Conservation (phyloP, 805 yeast species). For the Pichia californica region DNA sequence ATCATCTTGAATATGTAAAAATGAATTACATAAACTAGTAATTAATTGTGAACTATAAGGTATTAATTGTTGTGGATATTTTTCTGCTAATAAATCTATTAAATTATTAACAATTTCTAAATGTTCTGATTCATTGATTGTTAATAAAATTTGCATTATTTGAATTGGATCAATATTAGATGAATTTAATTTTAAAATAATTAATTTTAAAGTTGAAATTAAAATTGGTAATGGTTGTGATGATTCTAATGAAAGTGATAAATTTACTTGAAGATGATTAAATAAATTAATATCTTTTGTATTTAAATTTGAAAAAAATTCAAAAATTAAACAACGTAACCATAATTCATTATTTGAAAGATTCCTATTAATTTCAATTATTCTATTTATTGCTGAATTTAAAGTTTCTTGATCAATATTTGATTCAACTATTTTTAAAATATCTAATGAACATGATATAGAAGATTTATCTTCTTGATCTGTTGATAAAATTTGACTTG, state of each 20-base stretch:
- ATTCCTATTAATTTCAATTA: slow-evolving; percentile 1
- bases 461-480: background rate
- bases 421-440: slow-evolving; percentile 5
- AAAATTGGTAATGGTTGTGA: slow-evolving; percentile 36
- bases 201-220: slow-evolving; percentile 9
- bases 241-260: slow-evolving; percentile 1
- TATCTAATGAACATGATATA: slow-evolving; percentile 8
- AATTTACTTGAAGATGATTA: background rate
- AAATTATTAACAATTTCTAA: slow-evolving; percentile 79
- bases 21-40: slow-evolving; percentile 61
- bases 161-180: slow-evolving; percentile 9
- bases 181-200: slow-evolving; percentile 5
- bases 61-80: slow-evolving; percentile 75
- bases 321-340: slow-evolving; percentile 12
- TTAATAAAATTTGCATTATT: slow-evolving; percentile 69
- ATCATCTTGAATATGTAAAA: slow-evolving; percentile 48
- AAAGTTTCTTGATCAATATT: slow-evolving; percentile 2
- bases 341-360: slow-evolving; percentile 3
- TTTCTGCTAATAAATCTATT: slow-evolving; percentile 90
- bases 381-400: background rate
- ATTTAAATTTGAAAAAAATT: slow-evolving; percentile 8
- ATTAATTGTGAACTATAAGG: slow-evolving; percentile 81
- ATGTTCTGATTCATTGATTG: slow-evolving; percentile 68
- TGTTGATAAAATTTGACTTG: slow-evolving; percentile 3
- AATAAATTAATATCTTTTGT: background rate